Evolutionary conservation across 352 stramenopile species (phyloP).

Genomic region (Phytophthora colocasiae): DNA sequence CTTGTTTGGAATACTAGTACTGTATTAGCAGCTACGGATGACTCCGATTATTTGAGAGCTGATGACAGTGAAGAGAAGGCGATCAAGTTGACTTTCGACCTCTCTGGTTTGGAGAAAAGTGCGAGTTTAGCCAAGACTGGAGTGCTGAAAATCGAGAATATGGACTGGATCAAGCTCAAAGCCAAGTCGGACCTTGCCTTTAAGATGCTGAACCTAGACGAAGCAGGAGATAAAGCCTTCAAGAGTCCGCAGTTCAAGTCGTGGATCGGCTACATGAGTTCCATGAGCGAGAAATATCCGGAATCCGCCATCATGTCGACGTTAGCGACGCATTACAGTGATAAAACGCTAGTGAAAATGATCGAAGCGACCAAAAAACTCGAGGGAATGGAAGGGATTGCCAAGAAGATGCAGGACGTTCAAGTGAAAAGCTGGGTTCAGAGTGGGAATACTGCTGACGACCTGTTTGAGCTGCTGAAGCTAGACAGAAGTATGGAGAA

Average conservation of each 20-base stretch:
- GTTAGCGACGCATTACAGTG: background rate
- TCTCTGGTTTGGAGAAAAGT: background rate
- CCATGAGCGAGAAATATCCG: background rate
- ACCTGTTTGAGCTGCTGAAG: background rate
- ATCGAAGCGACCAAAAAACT: background rate
- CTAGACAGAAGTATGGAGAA: background rate
- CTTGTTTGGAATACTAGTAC: background rate
- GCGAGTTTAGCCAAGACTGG: background rate
- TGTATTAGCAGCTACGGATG: background rate
- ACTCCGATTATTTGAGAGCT: background rate
- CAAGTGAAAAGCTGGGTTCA: background rate
- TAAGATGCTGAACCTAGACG: background rate
- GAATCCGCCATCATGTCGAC: background rate
- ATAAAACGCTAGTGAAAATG: background rate
- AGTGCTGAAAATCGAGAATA: background rate
- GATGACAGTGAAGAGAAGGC: background rate
- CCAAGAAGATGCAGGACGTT: background rate
- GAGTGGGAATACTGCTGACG: background rate
- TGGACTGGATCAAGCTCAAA: background rate
- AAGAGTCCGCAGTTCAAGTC: background rate
- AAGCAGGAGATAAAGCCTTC: background rate
- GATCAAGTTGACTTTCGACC: background rate
- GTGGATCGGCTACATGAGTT: background rate
- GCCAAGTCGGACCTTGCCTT: background rate
- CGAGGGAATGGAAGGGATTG: background rate